Evolutionary conservation across 164 flowering plant genomes (phyloP), one percentile per base, ranked within the genome.

Genomic region (Magnolia kwangsiensis): DNA sequence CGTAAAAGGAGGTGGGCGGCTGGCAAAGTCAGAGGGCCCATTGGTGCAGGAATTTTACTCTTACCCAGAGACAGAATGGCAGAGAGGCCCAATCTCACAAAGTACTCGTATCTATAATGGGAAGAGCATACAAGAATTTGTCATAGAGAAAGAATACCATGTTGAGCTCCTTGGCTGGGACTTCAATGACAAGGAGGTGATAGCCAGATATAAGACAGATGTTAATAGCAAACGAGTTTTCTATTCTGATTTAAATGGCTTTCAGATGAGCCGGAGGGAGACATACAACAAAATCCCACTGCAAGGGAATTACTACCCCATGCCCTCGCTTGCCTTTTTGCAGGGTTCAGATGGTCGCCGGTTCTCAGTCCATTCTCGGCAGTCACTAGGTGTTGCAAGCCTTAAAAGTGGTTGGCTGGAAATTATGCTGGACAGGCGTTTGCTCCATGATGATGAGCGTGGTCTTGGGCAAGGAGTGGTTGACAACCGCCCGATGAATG

Each of bases 391-490:
- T 72, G 98, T 82, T 45, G 99, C 99, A 18, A 88, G 97, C 85
- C 96, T 92, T 61, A 87, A 87, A 80, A 85, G 85, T 69, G 98
- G 99, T 67, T 92, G 97, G 96, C 76, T 96, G 61, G 99, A 94
- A 88, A 91, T 94, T 67, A 94, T 96, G 98, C 86, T 96, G 59
- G 99, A 96, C 65, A 89, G 99, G 7, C 93, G 99, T 51, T 82
- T 94, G 75, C 64, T 82, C 1, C 84, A 81, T 21, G 99, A 96
- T 82, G 99, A 96, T 86, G 98, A 92, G 0, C 96, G 98, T 71
- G 99, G 99, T 74, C 95, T 94, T 72, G 99, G 99, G 70, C 99
- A 96, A 87, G 99, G 99, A 31, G 98, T 94, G 73, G 84, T 85
- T 88, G 99, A 96, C 85, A 96, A 96, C 81, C 96, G 93, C 67